These are phyloP conservation scores for Calocybe indica DNA, from an alignment of 768 basidiomycete species.

Conservation along the genomic window DNA sequence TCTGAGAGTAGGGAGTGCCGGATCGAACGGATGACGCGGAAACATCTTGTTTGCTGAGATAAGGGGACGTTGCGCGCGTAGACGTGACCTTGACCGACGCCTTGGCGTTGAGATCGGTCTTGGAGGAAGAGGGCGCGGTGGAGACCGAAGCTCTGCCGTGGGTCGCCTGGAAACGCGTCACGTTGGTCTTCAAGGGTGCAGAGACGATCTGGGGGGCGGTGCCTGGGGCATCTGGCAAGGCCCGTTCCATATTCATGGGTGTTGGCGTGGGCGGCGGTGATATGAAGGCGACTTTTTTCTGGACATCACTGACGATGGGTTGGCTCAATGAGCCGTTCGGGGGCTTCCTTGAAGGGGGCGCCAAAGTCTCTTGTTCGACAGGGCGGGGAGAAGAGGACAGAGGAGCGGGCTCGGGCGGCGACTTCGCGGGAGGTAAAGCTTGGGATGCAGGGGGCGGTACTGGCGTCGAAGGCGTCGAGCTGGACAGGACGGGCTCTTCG, in stretches of 20 bases:
- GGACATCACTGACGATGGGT: slow-evolving; percentile 38
- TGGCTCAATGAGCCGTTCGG: slow-evolving; percentile 21
- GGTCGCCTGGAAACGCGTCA: slow-evolving; percentile 72
- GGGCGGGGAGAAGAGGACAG: slow-evolving; percentile 10
- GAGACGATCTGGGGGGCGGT: slow-evolving; percentile 20
- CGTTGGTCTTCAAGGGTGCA: slow-evolving; percentile 52
- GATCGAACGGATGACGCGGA: slow-evolving; percentile 72
- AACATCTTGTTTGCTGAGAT: slow-evolving; percentile 39
- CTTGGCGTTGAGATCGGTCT: slow-evolving; percentile 47
- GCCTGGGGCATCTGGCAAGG: slow-evolving; percentile 41
- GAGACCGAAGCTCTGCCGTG: slow-evolving; percentile 66
- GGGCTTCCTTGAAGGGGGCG: slow-evolving; percentile 29
- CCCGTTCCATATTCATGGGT: slow-evolving; percentile 39
- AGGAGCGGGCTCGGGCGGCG: slow-evolving; percentile 13
- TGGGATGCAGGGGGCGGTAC: slow-evolving; percentile 18
- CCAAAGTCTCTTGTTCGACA: slow-evolving; percentile 16
- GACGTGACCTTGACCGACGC: slow-evolving; percentile 28
- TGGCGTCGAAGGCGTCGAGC: slow-evolving; percentile 27
- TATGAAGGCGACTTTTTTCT: slow-evolving; percentile 86
- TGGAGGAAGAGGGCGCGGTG: slow-evolving; percentile 57
- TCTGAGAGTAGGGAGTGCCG: slow-evolving; percentile 75
- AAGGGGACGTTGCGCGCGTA: slow-evolving; percentile 55
- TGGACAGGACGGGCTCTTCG: slow-evolving; percentile 17
- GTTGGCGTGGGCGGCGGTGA: slow-evolving; percentile 71
- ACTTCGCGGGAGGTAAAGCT: slow-evolving; percentile 17